These are phyloP conservation scores for Hypoxylon subgilvum DNA, from an alignment of 495 filamentous ascomycete species.

Conservation along the genomic window DNA sequence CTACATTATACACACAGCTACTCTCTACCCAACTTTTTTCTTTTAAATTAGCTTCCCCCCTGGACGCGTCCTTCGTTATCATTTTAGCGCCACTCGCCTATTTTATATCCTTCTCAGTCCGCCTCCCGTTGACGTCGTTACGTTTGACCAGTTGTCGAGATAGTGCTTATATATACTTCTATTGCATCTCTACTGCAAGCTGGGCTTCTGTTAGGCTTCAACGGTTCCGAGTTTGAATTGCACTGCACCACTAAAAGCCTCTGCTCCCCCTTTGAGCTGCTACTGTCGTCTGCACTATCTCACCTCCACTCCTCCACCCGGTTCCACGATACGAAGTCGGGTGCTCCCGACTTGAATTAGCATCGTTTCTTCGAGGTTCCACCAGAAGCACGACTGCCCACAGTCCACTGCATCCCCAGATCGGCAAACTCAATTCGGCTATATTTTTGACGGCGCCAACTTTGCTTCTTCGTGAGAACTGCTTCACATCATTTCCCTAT, in stretches of 20 bases:
- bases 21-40: neutral
- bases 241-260: neutral
- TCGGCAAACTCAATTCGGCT: slow-evolving; percentile 32
- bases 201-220: slow-evolving; percentile 21
- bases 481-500: slow-evolving; percentile 28
- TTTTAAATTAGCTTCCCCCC: slow-evolving; percentile 19
- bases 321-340: slow-evolving; percentile 28
- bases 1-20: slow-evolving; percentile 13
- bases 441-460: slow-evolving; percentile 28
- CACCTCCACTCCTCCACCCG: slow-evolving; percentile 12
- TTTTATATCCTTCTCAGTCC: neutral
- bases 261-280: neutral
- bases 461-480: slow-evolving; percentile 5
- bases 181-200: slow-evolving; percentile 1
- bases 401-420: slow-evolving; percentile 11
- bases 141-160: slow-evolving; percentile 1
- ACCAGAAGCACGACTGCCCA: slow-evolving; percentile 10
- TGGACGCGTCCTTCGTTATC: slow-evolving; percentile 18
- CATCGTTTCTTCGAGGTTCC: slow-evolving; percentile 14
- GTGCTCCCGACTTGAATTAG: slow-evolving; percentile 16
- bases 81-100: slow-evolving; percentile 4
- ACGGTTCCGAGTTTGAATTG: slow-evolving; percentile 15
- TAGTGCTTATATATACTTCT: slow-evolving; percentile 5
- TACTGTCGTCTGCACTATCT: slow-evolving; percentile 12
- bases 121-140: slow-evolving; percentile 7